Percentiles rank a stretch among this genome's conserved stretches.
phyloP scores from a whole-genome alignment of 441 rosid genomes.

The Aleurites moluccanus region DNA sequence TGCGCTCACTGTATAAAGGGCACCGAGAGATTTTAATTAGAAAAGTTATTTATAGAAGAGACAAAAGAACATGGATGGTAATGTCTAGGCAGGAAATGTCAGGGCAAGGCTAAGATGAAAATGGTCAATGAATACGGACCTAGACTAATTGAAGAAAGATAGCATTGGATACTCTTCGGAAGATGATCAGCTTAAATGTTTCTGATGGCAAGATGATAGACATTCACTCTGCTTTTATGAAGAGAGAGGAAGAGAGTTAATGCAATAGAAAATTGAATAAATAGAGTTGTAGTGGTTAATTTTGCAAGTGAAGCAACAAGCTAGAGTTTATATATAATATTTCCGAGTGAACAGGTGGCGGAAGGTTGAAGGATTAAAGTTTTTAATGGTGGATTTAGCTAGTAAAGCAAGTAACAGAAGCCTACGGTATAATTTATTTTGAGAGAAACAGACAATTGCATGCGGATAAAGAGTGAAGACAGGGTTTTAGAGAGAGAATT shows the following conservation, averaged over 20 bases:
- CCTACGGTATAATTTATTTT: background rate
- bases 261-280: background rate
- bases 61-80: background rate
- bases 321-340: conserved; percentile 18
- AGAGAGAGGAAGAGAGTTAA: background rate
- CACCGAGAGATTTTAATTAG: no score
- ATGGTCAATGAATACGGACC: background rate
- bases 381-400: conserved; percentile 19
- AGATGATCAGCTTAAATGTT: conserved; percentile 13
- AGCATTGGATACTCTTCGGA: conserved; percentile 15
- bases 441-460: background rate
- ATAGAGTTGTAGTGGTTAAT: conserved; percentile 22
- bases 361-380: conserved; percentile 11
- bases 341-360: background rate
- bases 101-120: background rate
- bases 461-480: background rate
- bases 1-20: no score
- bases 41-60: background rate
- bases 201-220: background rate
- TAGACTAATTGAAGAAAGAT: background rate
- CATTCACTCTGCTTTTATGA: conserved; percentile 2
- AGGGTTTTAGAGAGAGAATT: background rate
- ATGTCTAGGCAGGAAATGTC: background rate
- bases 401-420: background rate
- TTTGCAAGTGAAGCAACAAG: conserved; percentile 48